Evolutionary conservation across 805 yeast species (phyloP).

Genomic region (Spathaspora girioi): DNA sequence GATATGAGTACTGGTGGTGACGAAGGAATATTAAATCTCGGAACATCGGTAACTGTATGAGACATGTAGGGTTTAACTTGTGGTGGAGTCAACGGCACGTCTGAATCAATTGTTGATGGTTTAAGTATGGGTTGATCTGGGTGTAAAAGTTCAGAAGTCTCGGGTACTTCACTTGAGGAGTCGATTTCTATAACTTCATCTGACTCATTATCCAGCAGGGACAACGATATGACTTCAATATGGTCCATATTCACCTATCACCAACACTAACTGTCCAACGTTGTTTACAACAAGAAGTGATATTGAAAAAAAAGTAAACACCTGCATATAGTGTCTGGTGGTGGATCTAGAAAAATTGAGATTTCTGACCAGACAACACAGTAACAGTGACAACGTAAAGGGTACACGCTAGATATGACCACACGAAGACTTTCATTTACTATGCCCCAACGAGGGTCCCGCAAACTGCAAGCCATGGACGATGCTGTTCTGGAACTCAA

Average conservation of each 20-base stretch:
- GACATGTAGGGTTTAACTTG: no score
- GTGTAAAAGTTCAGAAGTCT: background rate
- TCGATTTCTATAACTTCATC: background rate
- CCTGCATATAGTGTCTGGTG: background rate
- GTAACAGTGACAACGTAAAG: background rate
- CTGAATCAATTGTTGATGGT: background rate
- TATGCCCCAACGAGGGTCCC: background rate
- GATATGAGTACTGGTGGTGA: background rate
- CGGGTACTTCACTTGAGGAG: background rate
- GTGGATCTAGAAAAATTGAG: no score
- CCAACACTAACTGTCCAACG: no score
- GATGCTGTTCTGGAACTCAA: slow-evolving; percentile 33
- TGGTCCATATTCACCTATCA: no score
- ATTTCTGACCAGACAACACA: background rate
- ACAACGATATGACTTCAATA: slow-evolving; percentile 11
- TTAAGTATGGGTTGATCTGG: background rate
- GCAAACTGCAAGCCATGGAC: slow-evolving; percentile 9
- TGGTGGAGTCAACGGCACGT: background rate
- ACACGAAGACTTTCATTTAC: slow-evolving; percentile 7
- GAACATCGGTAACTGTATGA: background rate
- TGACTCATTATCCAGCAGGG: slow-evolving; percentile 6
- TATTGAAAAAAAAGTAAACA: background rate
- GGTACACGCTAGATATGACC: slow-evolving; percentile 1
- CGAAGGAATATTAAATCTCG: background rate
- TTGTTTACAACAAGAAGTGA: no score